Base-by-base conservation (phyloP, 768 basidiomycete genomes). In the Naganishia antarctica region DNA sequence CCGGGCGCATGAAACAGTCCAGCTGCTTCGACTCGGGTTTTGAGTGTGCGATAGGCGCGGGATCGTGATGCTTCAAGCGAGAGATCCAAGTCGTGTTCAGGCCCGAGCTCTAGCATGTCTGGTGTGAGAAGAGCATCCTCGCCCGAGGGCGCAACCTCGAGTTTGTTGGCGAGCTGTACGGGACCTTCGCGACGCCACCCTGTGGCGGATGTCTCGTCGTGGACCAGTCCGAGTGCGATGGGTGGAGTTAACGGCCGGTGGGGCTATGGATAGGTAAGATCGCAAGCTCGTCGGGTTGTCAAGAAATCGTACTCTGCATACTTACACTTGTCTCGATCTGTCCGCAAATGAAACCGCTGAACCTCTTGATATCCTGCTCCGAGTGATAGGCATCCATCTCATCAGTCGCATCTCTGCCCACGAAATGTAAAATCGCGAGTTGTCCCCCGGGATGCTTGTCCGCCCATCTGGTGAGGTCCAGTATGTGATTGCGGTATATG, bases 321-420 rank as follows among this genome's bases (percentile, higher is more conserved):
- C 49, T 51, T 48, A 25, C 77, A 68, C 37, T 15, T 62, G 85
- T 32, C 25, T 47, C 44, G 28, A 94, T 85, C 25, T 80, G 81
- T 26, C 87, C 93, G 25, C 92, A 80, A 59, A 84, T 82, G 73
- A 86, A 94, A 13, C 80, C 81, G 21, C 80, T 76, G 68, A 92
- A 81, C 63, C 83, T 80, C 11, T 79, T 77, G 51, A 79, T 51
- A 82, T 72, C 84, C 48, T 82, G 77, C 40, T 84, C 82, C 7
- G 81, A 81, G 74, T 99, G 96, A 79, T 89, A 97, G 23, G 91
- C 94, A 67, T 90, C 84, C 34, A 98, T 89, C 77, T 99, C 96
- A 79, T 94, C 89, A 0, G 90, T 84, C 0, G 94, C 93, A 74
- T 99, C 93, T 61, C 94, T 83, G 3, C 94, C 96, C 44, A 97